Evolutionary conservation across 2,329 filamentous ascomycete genomes (phyloP).

Genomic region (Didymella pinodella): DNA sequence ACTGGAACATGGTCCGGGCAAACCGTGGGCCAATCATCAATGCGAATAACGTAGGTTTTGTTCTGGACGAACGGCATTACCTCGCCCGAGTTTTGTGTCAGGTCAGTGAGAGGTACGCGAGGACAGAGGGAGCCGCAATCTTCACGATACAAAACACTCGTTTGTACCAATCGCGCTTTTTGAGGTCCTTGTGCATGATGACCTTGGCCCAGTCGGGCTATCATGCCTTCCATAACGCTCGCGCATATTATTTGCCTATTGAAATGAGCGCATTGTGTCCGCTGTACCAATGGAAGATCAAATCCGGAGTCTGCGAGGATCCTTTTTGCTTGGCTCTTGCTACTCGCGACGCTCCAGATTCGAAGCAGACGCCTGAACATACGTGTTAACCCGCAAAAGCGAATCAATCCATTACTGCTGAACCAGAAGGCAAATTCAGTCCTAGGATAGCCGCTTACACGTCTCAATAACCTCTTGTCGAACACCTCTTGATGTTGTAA

Average conservation of each 20-base stretch:
- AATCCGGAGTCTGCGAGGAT: constrained; percentile 6
- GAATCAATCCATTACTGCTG: not conserved
- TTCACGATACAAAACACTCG: constrained; percentile 27
- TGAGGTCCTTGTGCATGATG: constrained; percentile 27
- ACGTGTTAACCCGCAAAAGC: too few species aligned
- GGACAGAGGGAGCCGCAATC: constrained; percentile 19
- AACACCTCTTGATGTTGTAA: constrained; percentile 35
- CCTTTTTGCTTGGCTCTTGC: constrained; percentile 15
- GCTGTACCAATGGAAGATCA: constrained; percentile 29
- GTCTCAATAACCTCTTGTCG: constrained; percentile 29
- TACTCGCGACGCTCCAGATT: not conserved
- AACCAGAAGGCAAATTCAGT: not conserved
- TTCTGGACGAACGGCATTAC: constrained; percentile 22
- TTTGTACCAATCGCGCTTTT: constrained; percentile 30
- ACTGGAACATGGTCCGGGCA: constrained; percentile 44
- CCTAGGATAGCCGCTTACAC: constrained; percentile 18
- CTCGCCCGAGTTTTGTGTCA: constrained; percentile 11
- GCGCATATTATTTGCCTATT: constrained; percentile 40
- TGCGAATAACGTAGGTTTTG: constrained; percentile 30
- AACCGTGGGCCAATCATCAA: constrained; percentile 41
- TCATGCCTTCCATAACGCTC: constrained; percentile 40
- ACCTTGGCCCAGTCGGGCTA: constrained; percentile 28
- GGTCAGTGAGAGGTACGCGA: constrained; percentile 12
- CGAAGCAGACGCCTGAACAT: not conserved
- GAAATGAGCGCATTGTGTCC: constrained; percentile 29